A percentile compares a stretch with the other conserved stretches of the same genome.
Evolutionary conservation across 1,284 basidiomycete species (phyloP).

Genomic region (Coniferiporia sulphurascens): DNA sequence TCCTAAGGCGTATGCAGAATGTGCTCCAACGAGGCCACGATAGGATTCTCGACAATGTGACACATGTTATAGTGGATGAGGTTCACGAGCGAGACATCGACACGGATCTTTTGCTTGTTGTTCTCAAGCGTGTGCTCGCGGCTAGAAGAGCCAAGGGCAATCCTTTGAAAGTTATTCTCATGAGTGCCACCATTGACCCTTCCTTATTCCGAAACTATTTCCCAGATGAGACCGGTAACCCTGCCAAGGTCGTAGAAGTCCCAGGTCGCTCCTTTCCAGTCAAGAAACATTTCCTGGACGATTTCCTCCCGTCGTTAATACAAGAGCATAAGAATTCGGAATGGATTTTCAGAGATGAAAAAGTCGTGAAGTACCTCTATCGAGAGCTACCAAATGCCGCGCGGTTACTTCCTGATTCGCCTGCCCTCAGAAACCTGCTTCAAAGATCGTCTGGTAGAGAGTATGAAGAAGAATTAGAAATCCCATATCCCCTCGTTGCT

Average conservation of each 20-base stretch:
- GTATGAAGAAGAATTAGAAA: slow-evolving; percentile 66
- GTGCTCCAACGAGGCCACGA: slow-evolving; percentile 50
- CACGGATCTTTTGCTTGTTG: slow-evolving; percentile 88
- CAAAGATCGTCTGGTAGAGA: slow-evolving; percentile 24
- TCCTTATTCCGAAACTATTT: slow-evolving; percentile 89
- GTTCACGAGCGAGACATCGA: slow-evolving; percentile 96
- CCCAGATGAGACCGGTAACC: slow-evolving; percentile 53
- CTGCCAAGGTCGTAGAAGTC: slow-evolving; percentile 76
- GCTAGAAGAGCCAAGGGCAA: slow-evolving; percentile 71
- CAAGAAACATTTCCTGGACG: slow-evolving; percentile 76
- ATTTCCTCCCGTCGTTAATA: slow-evolving; percentile 48
- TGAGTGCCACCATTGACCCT: slow-evolving; percentile 96
- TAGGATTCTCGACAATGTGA: slow-evolving; percentile 71
- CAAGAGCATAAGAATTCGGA: slow-evolving; percentile 30
- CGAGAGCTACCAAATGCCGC: slow-evolving; percentile 57
- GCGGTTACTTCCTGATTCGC: slow-evolving; percentile 15
- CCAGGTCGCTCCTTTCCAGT: slow-evolving; percentile 95
- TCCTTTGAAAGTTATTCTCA: slow-evolving; percentile 86
- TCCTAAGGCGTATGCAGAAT: slow-evolving; percentile 84
- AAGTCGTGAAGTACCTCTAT: slow-evolving; percentile 73
- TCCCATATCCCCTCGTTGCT: slow-evolving; percentile 82
- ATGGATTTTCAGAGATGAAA: slow-evolving; percentile 76
- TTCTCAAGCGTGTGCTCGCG: slow-evolving; percentile 80
- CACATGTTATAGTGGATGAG: slow-evolving; percentile 93
- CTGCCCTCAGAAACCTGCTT: slow-evolving; percentile 21